Conservation (phyloP, 352 stramenopile species). For the Pythium graminicola region DNA sequence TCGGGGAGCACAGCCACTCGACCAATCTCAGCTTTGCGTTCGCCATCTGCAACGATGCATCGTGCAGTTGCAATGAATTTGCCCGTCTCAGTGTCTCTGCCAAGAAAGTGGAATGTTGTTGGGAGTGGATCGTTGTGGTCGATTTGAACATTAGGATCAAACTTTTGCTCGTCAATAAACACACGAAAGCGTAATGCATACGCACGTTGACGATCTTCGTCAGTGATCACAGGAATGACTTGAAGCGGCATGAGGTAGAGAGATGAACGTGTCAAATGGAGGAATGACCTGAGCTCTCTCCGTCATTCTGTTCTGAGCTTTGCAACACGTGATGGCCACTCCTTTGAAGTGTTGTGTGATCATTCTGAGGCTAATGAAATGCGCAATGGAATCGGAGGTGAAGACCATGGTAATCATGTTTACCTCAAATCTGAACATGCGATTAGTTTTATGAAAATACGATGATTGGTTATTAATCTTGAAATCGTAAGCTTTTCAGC, state of each 20-base stretch:
- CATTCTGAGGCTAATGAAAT: too few relatives aligned
- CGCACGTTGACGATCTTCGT: conserved; percentile 29
- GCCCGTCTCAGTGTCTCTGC: conserved; percentile 40
- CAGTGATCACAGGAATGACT: conserved; percentile 30
- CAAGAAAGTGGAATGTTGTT: conserved; percentile 50
- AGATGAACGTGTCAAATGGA: background rate
- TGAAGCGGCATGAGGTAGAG: conserved; percentile 10
- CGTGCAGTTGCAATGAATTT: conserved; percentile 49
- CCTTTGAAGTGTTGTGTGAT: too few relatives aligned
- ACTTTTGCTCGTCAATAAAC: conserved; percentile 50
- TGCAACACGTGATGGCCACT: too few relatives aligned
- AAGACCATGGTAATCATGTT: too few relatives aligned
- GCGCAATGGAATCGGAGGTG: too few relatives aligned
- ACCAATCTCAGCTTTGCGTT: conserved; percentile 41
- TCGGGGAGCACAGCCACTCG: conserved; percentile 49
- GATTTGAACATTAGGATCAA: conserved; percentile 32
- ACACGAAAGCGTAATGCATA: conserved; percentile 33
- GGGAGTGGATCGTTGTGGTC: conserved; percentile 37
- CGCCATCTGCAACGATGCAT: conserved; percentile 27
- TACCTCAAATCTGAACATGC: too few relatives aligned
- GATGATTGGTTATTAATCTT: background rate
- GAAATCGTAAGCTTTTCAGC: too few relatives aligned
- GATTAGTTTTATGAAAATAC: background rate
- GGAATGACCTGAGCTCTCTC: background rate
- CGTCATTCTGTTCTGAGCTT: too few relatives aligned